A percentile compares a stretch with the other conserved stretches of the same genome.
Conservation (phyloP, 495 filamentous ascomycete genomes). For the Massariosphaeria phaeospora region DNA sequence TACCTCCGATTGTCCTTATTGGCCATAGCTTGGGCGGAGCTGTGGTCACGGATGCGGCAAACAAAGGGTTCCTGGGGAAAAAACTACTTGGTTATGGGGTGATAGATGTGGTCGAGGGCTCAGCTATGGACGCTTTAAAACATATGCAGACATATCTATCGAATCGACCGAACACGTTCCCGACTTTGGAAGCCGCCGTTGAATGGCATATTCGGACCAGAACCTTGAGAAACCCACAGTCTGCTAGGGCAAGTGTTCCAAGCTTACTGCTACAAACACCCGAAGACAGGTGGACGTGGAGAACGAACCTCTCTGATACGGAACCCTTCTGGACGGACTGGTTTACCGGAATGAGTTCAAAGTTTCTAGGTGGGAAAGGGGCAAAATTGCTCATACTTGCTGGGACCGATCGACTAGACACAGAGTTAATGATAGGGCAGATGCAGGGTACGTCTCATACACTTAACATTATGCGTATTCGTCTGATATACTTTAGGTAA, state of each 20-base stretch:
- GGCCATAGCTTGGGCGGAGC: conserved; percentile 97
- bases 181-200: conserved; percentile 68
- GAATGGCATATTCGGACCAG: conserved; percentile 93
- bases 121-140: conserved; percentile 85
- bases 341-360: conserved; percentile 81
- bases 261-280: conserved; percentile 58
- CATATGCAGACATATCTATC: conserved; percentile 90
- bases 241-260: conserved; percentile 82
- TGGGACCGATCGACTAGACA: conserved; percentile 90
- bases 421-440: conserved; percentile 92
- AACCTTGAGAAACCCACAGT: conserved; percentile 75
- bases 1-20: conserved; percentile 75
- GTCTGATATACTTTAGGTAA: conserved; percentile 55
- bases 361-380: conserved; percentile 78
- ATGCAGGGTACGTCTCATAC: conserved; percentile 70
- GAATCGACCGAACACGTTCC: conserved; percentile 74
- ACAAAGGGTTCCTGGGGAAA: conserved; percentile 56
- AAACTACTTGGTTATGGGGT: conserved; percentile 81
- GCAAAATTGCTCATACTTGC: conserved; percentile 89
- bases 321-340: conserved; percentile 92
- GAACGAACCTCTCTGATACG: conserved; percentile 76
- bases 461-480: background rate
- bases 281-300: conserved; percentile 68
- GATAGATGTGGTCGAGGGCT: conserved; percentile 90
- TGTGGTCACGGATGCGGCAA: conserved; percentile 81